A percentile compares a stretch with the other conserved stretches of the same genome.
These are phyloP conservation scores for Bocquillonia castaneifolia DNA, from an alignment of 441 rosid species.

Conservation along the genomic window DNA sequence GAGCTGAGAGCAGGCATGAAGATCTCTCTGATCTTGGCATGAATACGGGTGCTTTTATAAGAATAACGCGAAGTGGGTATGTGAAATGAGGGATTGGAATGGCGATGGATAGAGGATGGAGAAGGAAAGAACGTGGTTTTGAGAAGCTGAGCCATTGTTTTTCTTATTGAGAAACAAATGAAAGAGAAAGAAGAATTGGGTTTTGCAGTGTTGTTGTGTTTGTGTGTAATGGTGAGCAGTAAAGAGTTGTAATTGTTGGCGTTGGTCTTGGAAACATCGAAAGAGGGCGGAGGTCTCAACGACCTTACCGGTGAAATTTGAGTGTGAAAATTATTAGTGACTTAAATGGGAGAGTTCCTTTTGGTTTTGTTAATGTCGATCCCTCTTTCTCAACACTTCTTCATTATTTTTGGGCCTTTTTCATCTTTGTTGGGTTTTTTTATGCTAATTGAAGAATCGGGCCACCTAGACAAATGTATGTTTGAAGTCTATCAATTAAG, in stretches of 20 bases:
- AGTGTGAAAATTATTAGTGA: too few species aligned
- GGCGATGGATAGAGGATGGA: slow-evolving; percentile 24
- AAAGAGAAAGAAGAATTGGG: background rate
- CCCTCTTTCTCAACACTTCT: too few species aligned
- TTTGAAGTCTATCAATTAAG: too few species aligned
- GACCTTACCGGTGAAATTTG: slow-evolving; percentile 37
- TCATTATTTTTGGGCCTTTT: too few species aligned
- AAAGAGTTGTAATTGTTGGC: background rate
- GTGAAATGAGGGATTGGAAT: slow-evolving; percentile 19
- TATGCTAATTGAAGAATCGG: too few species aligned
- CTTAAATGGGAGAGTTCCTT: too few species aligned
- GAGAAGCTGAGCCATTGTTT: slow-evolving; percentile 55
- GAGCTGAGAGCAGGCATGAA: slow-evolving; percentile 97
- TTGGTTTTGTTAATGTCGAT: too few species aligned
- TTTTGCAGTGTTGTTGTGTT: background rate
- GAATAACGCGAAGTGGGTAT: slow-evolving; percentile 21
- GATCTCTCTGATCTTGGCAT: slow-evolving; percentile 85
- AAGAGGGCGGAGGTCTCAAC: slow-evolving; percentile 60
- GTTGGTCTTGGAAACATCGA: slow-evolving; percentile 54
- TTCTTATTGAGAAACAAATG: background rate
- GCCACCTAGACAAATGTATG: too few species aligned
- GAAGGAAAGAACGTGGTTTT: slow-evolving; percentile 52
- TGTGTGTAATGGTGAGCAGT: background rate
- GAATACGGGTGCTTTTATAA: slow-evolving; percentile 26
- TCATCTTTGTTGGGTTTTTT: too few species aligned